A percentile compares a stretch with the other conserved stretches of the same genome.
phyloP scores from a whole-genome alignment of 2,329 filamentous ascomycete species.

The Pyrenophora seminiperda region DNA sequence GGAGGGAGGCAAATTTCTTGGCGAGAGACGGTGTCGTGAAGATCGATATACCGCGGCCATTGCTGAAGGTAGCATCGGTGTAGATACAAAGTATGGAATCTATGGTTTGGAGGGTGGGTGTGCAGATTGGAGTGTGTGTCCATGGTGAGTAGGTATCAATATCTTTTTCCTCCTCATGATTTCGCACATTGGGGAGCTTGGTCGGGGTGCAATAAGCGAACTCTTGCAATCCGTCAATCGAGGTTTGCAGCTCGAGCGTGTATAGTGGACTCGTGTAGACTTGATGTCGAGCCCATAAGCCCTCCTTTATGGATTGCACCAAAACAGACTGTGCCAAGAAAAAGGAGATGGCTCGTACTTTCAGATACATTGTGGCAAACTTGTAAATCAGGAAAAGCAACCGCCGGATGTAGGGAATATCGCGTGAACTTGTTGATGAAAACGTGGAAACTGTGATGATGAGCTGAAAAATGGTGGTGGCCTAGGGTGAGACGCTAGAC shows the following conservation, averaged over 20 bases:
- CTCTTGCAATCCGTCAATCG: conserved; percentile 15
- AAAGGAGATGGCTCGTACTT: neutral
- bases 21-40: conserved; percentile 42
- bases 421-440: neutral
- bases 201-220: neutral
- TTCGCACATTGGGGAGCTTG: neutral
- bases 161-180: neutral
- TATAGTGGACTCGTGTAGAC: conserved; percentile 30
- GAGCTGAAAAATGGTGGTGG: neutral
- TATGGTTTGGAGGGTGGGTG: conserved; percentile 24
- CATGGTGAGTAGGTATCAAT: conserved; percentile 24
- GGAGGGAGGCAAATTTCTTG: conserved; percentile 24
- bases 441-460: neutral
- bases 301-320: neutral
- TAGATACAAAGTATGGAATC: conserved; percentile 40
- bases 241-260: conserved; percentile 18
- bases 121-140: conserved; percentile 38
- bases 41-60: conserved; percentile 42
- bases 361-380: neutral
- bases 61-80: conserved; percentile 32
- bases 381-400: neutral
- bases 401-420: neutral
- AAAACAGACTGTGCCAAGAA: neutral
- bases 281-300: conserved; percentile 28
- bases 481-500: conserved; percentile 23